Base-by-base conservation (phyloP, 1,284 basidiomycete genomes). In the Kalmanozyma brasiliensis region DNA sequence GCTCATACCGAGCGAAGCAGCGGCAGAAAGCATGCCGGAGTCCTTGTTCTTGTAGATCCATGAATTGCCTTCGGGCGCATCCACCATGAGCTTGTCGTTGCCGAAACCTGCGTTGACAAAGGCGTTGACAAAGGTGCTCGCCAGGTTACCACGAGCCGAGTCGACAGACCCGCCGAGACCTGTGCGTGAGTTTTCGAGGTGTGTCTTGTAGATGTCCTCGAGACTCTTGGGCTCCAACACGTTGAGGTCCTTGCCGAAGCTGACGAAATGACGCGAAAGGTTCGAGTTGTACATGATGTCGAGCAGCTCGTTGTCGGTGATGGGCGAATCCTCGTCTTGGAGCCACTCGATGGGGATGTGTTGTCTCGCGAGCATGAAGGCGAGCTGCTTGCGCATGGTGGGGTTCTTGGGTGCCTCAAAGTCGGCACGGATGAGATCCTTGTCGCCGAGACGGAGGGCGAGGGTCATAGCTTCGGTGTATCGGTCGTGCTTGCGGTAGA, bases 1-100 rank as follows among this genome's bases (percentile, higher is more conserved):
- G 83, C 91, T 91, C 57, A 98, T 86, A 44, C 96, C 96, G 49
- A 98, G 87, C 62, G 92, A 94, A 3, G 96, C 96, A 19, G 95
- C 89, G 17, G 96, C 96, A 68, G 92, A 94, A 86, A 96, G 89
- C 93, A 97, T 98, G 58, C 93, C 93, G 91, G 96, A 91, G 56
- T 98, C 95, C 85, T 98, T 98, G 86, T 98, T 98, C 87, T 98
- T 98, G 87, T 98, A 99, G 70, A 99, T 94, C 92, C 94, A 98
- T 75, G 92, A 94, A 83, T 90, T 91, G 20, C 95, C 95, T 79
- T 97, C 94, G 57, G 93, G 91, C 1, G 94, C 94, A 76, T 91
- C 90, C 5, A 95, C 94, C 90, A 99, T 94, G 56, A 99, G 87
- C 83, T 96, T 97, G 82, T 99, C 96, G 82, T 99, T 99, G 17